A percentile compares a stretch with the other conserved stretches of the same genome.
Evolutionary conservation across 2,329 filamentous ascomycete genomes (phyloP).

Genomic region (Colletotrichum liaoningense): DNA sequence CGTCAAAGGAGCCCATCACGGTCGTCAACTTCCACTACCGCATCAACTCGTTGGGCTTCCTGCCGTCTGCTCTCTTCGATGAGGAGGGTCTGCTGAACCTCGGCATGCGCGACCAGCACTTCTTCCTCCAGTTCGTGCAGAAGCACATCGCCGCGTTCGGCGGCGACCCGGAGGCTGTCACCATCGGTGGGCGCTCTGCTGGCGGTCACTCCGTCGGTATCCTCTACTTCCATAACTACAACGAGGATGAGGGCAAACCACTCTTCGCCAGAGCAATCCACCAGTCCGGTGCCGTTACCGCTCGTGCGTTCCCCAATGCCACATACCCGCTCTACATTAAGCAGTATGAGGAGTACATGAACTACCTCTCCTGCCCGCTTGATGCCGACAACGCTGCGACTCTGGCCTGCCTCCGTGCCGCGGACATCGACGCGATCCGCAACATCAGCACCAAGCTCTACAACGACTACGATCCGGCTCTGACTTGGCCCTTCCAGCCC

Average conservation of each 20-base stretch:
- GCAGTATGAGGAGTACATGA: slow-evolving; percentile 64
- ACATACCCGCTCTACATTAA: slow-evolving; percentile 58
- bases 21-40: slow-evolving; percentile 75
- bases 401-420: slow-evolving; percentile 64
- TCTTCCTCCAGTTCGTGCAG: slow-evolving; percentile 71
- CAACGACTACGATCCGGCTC: slow-evolving; percentile 65
- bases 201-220: slow-evolving; percentile 71
- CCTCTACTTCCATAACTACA: slow-evolving; percentile 71
- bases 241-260: slow-evolving; percentile 67
- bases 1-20: slow-evolving; percentile 63
- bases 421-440: slow-evolving; percentile 63
- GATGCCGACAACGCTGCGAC: slow-evolving; percentile 60
- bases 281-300: slow-evolving; percentile 65
- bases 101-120: slow-evolving; percentile 70
- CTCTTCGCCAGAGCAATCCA: slow-evolving; percentile 76
- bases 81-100: slow-evolving; percentile 67
- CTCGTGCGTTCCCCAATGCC: slow-evolving; percentile 43
- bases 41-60: slow-evolving; percentile 70
- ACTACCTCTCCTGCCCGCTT: slow-evolving; percentile 63
- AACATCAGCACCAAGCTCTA: slow-evolving; percentile 69
- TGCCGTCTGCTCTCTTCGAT: slow-evolving; percentile 66
- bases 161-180: slow-evolving; percentile 72
- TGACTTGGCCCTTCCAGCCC: slow-evolving; percentile 67
- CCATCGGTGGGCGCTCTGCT: slow-evolving; percentile 72
- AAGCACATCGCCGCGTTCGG: slow-evolving; percentile 75